A percentile compares a stretch with the other conserved stretches of the same genome.
Evolutionary conservation across 768 basidiomycete genomes (phyloP).

Genomic region (Cyathus striatus): DNA sequence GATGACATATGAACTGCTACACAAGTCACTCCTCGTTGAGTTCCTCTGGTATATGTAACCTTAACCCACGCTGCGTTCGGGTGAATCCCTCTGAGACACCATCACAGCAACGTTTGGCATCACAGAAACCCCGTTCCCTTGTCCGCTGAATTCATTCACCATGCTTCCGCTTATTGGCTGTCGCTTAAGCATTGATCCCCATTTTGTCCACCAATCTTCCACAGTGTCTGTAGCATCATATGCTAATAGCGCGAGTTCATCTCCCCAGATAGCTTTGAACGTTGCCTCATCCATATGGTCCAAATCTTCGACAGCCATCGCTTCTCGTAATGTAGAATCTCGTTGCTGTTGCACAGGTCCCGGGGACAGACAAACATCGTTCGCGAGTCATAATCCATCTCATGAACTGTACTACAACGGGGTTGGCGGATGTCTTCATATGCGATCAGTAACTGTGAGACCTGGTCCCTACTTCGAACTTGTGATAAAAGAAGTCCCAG

Average conservation of each 20-base stretch:
- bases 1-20: too few species aligned
- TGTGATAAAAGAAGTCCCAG: constrained; percentile 56
- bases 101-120: too few species aligned
- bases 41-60: too few species aligned
- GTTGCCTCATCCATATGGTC: constrained; percentile 41
- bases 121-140: too few species aligned
- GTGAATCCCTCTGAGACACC: too few species aligned
- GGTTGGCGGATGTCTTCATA: constrained; percentile 55
- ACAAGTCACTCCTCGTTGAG: too few species aligned
- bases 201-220: constrained; percentile 62
- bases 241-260: constrained; percentile 41
- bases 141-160: too few species aligned
- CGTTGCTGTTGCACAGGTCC: constrained; percentile 40
- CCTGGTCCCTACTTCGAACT: constrained; percentile 38
- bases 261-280: constrained; percentile 46
- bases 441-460: constrained; percentile 45
- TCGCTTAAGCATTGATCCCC: constrained; percentile 26
- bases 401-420: constrained; percentile 40
- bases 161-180: too few species aligned
- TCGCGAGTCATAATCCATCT: constrained; percentile 41
- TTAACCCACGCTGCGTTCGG: too few species aligned
- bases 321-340: constrained; percentile 33
- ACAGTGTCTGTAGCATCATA: constrained; percentile 53
- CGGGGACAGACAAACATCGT: constrained; percentile 36
- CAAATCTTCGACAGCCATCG: constrained; percentile 24